A percentile compares a stretch with the other conserved stretches of the same genome.
Conservation (phyloP, 225 moss, liverwort and hornwort species). For the Sphagnum tenellum region DNA sequence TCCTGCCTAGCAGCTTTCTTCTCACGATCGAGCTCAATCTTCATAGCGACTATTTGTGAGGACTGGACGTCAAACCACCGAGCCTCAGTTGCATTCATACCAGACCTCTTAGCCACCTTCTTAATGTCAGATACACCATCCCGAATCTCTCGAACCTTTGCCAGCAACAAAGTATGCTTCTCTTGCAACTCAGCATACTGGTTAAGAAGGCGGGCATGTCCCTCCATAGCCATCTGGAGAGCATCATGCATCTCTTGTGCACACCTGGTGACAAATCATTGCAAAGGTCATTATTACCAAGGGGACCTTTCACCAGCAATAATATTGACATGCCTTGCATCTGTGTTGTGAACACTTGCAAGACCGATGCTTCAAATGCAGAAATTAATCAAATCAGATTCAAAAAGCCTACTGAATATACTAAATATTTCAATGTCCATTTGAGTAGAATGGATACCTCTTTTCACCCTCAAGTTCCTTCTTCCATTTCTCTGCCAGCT, state of each 20-base stretch:
- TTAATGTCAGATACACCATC: conserved; percentile 44
- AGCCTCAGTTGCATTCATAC: conserved; percentile 47
- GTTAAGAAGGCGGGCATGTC: conserved; percentile 78
- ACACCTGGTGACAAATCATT: conserved; percentile 10
- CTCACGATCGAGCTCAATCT: conserved; percentile 49
- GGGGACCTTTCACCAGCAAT: too few species aligned
- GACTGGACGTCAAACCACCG: conserved; percentile 80
- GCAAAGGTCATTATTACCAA: too few species aligned
- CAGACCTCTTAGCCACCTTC: conserved; percentile 58
- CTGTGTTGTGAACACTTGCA: too few species aligned
- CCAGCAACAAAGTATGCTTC: conserved; percentile 57
- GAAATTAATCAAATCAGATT: too few species aligned
- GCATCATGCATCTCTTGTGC: conserved; percentile 75
- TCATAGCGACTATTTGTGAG: conserved; percentile 48
- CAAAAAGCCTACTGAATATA: too few species aligned
- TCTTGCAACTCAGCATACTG: conserved; percentile 90
- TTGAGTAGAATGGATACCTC: conserved; percentile 26
- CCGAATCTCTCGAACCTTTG: conserved; percentile 65
- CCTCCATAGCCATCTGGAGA: conserved; percentile 87
- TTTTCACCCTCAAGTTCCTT: conserved; percentile 76
- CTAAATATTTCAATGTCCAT: conserved; percentile 1
- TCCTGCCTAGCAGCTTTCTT: conserved; percentile 33
- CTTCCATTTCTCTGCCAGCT: conserved; percentile 46
- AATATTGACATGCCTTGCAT: too few species aligned
- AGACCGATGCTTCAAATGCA: too few species aligned